These are phyloP conservation scores for Geranomyces michiganensis DNA, from an alignment of 192 early-diverging fungal genomes.

Conservation along the genomic window DNA sequence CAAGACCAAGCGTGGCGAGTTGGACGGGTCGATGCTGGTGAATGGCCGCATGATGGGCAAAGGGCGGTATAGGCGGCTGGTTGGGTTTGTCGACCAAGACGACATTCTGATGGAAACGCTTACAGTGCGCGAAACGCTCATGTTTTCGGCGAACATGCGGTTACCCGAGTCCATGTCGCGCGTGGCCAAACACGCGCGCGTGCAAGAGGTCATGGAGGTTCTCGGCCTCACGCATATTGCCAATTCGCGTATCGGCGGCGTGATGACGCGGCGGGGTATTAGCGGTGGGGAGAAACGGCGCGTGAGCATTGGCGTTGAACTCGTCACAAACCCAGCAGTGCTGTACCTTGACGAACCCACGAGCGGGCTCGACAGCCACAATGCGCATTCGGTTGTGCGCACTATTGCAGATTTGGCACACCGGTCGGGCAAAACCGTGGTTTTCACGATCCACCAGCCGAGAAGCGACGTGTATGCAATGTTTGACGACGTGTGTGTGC, in stretches of 20 bases:
- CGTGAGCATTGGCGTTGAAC: constrained; percentile 59
- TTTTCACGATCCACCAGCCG: constrained; percentile 93
- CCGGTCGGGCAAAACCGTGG: constrained; percentile 65
- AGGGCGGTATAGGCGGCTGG: constrained; percentile 25
- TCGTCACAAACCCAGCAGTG: constrained; percentile 55
- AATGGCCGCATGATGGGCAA: constrained; percentile 35
- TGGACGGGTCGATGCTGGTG: constrained; percentile 40
- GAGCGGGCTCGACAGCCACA: constrained; percentile 57
- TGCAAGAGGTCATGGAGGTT: constrained; percentile 66
- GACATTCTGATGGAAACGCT: constrained; percentile 53
- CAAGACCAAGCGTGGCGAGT: constrained; percentile 12
- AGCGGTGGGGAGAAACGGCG: constrained; percentile 61
- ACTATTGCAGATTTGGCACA: constrained; percentile 64
- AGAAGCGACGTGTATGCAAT: constrained; percentile 76
- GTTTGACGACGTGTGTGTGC: constrained; percentile 81
- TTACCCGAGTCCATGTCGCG: constrained; percentile 60
- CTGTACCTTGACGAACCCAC: constrained; percentile 62
- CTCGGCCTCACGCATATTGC: constrained; percentile 68
- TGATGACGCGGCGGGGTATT: constrained; percentile 40
- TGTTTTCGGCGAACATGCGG: constrained; percentile 74
- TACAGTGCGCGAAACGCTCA: constrained; percentile 78
- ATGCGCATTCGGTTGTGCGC: constrained; percentile 66
- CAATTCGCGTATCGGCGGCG: constrained; percentile 53
- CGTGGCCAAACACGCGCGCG: constrained; percentile 58
- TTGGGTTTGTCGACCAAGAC: constrained; percentile 57